Evolutionary conservation across 129 eudicot genomes (phyloP).

Genomic region (Arctium lappa): DNA sequence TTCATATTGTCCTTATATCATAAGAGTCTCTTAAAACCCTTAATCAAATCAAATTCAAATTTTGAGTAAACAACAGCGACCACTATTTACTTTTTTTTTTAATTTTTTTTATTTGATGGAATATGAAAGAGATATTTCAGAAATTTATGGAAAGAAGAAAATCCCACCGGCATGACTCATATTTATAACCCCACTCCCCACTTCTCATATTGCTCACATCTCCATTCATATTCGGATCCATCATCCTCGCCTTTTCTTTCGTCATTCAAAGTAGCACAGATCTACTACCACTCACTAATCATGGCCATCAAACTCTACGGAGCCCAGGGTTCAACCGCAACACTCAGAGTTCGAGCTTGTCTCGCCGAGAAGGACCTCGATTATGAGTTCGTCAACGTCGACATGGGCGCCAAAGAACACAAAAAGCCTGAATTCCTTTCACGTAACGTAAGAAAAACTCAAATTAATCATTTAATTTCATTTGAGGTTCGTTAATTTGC

Average conservation of each 20-base stretch:
- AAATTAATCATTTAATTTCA: background rate
- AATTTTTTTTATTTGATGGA: no score
- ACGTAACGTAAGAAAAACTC: slow-evolving; percentile 38
- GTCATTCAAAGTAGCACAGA: background rate
- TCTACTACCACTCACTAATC: slow-evolving; percentile 5
- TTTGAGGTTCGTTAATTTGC: background rate
- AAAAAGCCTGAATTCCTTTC: slow-evolving; percentile 37
- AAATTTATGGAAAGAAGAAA: background rate
- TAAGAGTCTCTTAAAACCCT: no score
- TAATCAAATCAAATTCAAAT: no score
- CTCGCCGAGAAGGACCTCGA: slow-evolving; percentile 53
- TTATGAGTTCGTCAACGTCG: slow-evolving; percentile 34
- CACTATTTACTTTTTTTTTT: no score
- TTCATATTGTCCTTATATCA: no score
- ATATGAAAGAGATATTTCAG: background rate
- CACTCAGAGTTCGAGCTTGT: slow-evolving; percentile 40
- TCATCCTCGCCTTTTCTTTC: background rate
- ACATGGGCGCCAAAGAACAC: slow-evolving; percentile 39
- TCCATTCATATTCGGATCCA: background rate
- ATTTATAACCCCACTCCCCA: background rate
- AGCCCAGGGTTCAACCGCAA: slow-evolving; percentile 31
- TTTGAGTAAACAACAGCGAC: no score
- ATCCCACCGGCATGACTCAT: background rate
- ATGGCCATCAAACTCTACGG: slow-evolving; percentile 57
- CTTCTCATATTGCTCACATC: background rate